phyloP scores from a whole-genome alignment of 352 stramenopile genomes.

The Phytophthora citrophthora region DNA sequence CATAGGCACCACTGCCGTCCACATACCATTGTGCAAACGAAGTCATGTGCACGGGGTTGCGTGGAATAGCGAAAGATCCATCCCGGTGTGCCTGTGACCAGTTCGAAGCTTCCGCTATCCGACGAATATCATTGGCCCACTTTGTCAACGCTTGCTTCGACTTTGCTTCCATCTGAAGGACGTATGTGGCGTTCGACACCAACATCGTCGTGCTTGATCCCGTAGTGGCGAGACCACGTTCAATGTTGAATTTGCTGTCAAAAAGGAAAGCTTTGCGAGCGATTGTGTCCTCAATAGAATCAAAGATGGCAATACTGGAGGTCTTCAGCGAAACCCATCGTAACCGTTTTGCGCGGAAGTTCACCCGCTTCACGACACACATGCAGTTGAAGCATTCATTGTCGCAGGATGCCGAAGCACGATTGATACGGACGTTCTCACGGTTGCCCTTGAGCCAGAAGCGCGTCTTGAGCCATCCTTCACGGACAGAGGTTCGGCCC shows the following conservation, averaged over 20 bases:
- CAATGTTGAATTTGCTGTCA: slow-evolving; percentile 83
- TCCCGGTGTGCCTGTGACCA: slow-evolving; percentile 84
- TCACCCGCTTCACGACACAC: slow-evolving; percentile 87
- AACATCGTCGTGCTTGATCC: slow-evolving; percentile 81
- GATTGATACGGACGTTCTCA: slow-evolving; percentile 87
- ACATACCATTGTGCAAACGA: slow-evolving; percentile 86
- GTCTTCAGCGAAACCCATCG: slow-evolving; percentile 86
- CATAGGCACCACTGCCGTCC: slow-evolving; percentile 78
- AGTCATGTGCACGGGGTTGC: slow-evolving; percentile 61
- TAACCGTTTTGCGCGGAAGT: slow-evolving; percentile 84
- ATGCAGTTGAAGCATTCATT: slow-evolving; percentile 92
- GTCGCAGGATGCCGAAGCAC: slow-evolving; percentile 74
- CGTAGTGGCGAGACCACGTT: slow-evolving; percentile 77
- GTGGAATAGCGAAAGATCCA: slow-evolving; percentile 81
- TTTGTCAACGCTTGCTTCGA: slow-evolving; percentile 81
- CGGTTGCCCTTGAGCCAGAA: slow-evolving; percentile 88
- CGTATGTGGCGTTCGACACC: slow-evolving; percentile 84
- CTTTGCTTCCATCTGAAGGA: slow-evolving; percentile 86
- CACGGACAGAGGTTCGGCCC: slow-evolving; percentile 75
- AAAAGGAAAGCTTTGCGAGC: slow-evolving; percentile 80
- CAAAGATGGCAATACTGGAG: slow-evolving; percentile 81
- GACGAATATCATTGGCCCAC: slow-evolving; percentile 87
- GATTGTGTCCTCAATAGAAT: slow-evolving; percentile 75
- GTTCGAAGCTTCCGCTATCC: slow-evolving; percentile 64
- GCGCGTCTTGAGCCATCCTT: slow-evolving; percentile 85